These are phyloP conservation scores for Colletotrichum godetiae DNA, from an alignment of 2,329 filamentous ascomycete species.

Conservation along the genomic window DNA sequence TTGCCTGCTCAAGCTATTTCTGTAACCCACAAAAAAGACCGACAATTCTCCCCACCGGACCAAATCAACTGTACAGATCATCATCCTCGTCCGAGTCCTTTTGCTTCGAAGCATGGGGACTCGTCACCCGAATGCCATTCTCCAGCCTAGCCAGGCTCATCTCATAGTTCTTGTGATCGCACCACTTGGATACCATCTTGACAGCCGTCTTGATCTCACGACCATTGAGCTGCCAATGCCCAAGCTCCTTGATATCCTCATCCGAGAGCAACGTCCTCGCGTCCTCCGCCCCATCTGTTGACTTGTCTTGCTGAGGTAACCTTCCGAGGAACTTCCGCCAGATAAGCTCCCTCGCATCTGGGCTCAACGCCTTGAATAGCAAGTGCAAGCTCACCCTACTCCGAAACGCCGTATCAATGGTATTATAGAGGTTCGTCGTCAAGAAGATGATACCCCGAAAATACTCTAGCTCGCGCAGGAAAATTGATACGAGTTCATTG, in stretches of 20 bases:
- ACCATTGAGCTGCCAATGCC: constrained; percentile 55
- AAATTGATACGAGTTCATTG: constrained; percentile 61
- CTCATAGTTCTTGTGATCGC: constrained; percentile 54
- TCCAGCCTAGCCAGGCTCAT: constrained; percentile 56
- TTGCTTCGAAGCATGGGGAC: constrained; percentile 53
- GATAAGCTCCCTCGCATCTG: constrained; percentile 51
- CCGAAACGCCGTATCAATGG: constrained; percentile 57
- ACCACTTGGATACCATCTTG: constrained; percentile 59
- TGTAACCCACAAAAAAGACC: too few relatives aligned
- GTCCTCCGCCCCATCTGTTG: neutral
- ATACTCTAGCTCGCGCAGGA: constrained; percentile 58
- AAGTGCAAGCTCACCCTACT: constrained; percentile 60
- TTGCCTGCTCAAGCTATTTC: too few relatives aligned
- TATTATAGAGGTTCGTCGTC: constrained; percentile 55
- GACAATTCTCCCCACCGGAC: too few relatives aligned
- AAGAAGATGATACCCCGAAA: constrained; percentile 58
- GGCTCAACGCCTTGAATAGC: constrained; percentile 53
- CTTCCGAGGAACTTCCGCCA: constrained; percentile 60
- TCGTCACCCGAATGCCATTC: constrained; percentile 58
- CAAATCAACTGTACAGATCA: constrained; percentile 41
- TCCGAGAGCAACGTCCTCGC: constrained; percentile 41
- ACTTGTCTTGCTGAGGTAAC: constrained; percentile 38
- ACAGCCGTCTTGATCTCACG: constrained; percentile 60
- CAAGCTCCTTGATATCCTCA: constrained; percentile 51
- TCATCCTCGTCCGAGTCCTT: constrained; percentile 38